A percentile compares a stretch with the other conserved stretches of the same genome.
These are phyloP conservation scores for Erodium chrysanthum DNA, from an alignment of 441 rosid species.

Conservation along the genomic window DNA sequence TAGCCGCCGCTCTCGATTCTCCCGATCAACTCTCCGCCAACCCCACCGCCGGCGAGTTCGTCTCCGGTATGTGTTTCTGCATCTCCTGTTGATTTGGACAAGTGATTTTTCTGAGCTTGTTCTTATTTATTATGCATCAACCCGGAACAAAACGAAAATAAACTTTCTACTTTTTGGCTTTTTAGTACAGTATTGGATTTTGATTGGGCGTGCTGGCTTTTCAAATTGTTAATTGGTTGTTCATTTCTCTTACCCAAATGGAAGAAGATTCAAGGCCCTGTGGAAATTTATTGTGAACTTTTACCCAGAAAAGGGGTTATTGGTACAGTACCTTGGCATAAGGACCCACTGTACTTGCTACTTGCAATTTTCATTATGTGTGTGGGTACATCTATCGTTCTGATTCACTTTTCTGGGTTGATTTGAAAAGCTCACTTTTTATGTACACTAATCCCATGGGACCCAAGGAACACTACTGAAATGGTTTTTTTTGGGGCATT, in stretches of 20 bases:
- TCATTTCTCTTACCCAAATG: not conserved
- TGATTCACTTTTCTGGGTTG: not conserved
- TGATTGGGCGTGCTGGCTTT: not conserved
- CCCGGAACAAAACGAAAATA: not conserved
- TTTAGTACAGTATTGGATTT: not conserved
- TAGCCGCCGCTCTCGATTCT: slow-evolving; percentile 35
- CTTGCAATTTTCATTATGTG: not conserved
- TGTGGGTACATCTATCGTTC: not conserved
- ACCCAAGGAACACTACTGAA: not conserved
- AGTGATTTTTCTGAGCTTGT: not conserved
- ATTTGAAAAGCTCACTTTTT: too few relatives aligned
- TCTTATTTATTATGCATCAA: not conserved
- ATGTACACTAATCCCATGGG: not conserved
- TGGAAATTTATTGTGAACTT: not conserved
- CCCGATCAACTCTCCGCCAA: slow-evolving; percentile 33
- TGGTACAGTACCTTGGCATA: not conserved
- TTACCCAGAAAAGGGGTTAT: not conserved
- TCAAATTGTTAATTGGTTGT: not conserved
- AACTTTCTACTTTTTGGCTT: not conserved
- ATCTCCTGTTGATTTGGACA: not conserved
- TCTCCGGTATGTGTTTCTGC: slow-evolving; percentile 36
- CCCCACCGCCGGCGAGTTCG: slow-evolving; percentile 73
- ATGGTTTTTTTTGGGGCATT: not conserved
- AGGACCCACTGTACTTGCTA: not conserved
- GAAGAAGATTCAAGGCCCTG: too few relatives aligned